Evolutionary conservation across 345 rosid species (phyloP), one percentile per base, ranked within the genome.

Genomic region (Acer campestre): DNA sequence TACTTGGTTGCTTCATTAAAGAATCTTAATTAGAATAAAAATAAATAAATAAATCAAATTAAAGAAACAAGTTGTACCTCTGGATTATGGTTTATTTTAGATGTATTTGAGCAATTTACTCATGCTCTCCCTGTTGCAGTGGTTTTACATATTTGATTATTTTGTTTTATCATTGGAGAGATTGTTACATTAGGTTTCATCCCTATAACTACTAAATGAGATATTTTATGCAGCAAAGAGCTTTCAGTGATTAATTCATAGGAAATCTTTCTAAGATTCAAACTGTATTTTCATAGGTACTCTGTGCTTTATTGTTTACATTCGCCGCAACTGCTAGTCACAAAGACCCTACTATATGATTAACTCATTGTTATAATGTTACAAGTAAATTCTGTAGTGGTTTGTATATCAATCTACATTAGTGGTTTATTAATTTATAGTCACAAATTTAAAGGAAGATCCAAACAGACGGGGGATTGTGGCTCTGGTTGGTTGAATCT

Each of bases 1-100:
- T 29, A 44, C 55, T 42, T 44, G 5, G 17, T 81, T 71, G 58
- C 58, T 74, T 65, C 20, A 23, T 78, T 20, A 25, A 48, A 64
- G n/a, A 16, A 74, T 31, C 31, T 64, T 48, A 18, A 48, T 11
- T 49, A 29, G 70, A 64, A 42, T 18, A 27, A n/a, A 16, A 14
- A 61, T 11, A 29, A 18, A 14, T 27, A 74, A 74, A 18, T 61
- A 23, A 17, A 17, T 74, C 3, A 27, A 23, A 20, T 25, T 53
- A 49, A 27, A 18, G 3, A 44, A 73, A 77, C 74, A 10, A 2
- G 65, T 38, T 78, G 18, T 67, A 59, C 48, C 56, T 13, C 66
- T 64, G 23, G 56, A 35, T 67, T 20, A 53, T 38, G 46, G 62
- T 48, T 29, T 75, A 20, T 64, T 58, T 9, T 31, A 49, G 48